Evolutionary conservation across 2,329 filamentous ascomycete genomes (phyloP).

Genomic region (Fusarium xyrophilum): DNA sequence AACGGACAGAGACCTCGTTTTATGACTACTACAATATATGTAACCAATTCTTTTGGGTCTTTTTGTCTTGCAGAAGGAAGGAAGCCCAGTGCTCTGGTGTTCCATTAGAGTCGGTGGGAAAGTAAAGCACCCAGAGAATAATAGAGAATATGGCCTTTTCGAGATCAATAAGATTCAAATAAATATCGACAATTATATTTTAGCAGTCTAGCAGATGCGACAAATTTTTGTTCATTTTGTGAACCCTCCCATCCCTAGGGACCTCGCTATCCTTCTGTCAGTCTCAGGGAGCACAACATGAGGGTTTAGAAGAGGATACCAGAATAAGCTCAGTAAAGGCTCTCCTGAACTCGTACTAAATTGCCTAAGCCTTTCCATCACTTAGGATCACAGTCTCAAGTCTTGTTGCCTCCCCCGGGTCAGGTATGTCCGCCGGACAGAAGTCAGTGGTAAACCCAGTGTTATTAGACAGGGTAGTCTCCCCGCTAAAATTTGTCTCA

Average conservation of each 20-base stretch:
- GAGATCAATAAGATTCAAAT: fast-evolving
- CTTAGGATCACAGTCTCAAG: neutral
- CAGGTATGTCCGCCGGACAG: neutral
- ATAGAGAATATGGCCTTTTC: neutral
- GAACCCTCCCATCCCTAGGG: neutral
- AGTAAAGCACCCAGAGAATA: neutral
- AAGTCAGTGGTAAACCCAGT: neutral
- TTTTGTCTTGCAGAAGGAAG: neutral
- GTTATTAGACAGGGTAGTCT: neutral
- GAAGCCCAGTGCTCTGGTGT: neutral
- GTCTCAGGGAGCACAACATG: neutral
- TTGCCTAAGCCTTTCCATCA: neutral
- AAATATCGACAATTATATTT: neutral
- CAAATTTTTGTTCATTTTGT: fast-evolving
- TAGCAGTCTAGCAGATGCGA: neutral
- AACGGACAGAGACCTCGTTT: fast-evolving
- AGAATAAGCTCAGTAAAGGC: neutral
- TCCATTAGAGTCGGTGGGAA: neutral
- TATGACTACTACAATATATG: neutral
- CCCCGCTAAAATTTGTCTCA: constrained; percentile 25
- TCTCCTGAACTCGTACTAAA: neutral
- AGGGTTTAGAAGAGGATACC: neutral
- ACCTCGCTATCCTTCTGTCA: too few species aligned
- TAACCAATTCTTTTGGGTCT: neutral
- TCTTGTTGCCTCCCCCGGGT: neutral